phyloP scores from a whole-genome alignment of 1,139 yeast species.

The Candida gigantensis region DNA sequence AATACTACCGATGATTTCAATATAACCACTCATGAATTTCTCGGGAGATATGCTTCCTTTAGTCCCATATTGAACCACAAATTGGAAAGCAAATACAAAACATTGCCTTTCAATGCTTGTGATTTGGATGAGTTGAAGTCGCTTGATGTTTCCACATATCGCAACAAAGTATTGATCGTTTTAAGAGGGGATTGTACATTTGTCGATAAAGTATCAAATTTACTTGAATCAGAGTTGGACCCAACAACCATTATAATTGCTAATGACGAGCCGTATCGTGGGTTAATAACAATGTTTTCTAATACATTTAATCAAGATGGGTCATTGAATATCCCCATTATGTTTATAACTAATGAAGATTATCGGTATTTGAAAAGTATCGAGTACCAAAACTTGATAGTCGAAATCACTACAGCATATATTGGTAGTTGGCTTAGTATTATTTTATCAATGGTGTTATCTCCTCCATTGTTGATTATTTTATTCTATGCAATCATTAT shows the following conservation, averaged over 20 bases:
- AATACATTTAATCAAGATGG: slow-evolving; percentile 41
- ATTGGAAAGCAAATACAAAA: slow-evolving; percentile 24
- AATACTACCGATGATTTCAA: slow-evolving; percentile 25
- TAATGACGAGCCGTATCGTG: slow-evolving; percentile 41
- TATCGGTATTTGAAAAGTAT: slow-evolving; percentile 23
- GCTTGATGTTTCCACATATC: slow-evolving; percentile 10
- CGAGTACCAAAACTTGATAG: slow-evolving; percentile 14
- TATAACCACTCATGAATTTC: slow-evolving; percentile 23
- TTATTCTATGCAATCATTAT: slow-evolving; percentile 36
- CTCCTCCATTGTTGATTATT: slow-evolving; percentile 46
- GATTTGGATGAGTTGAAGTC: slow-evolving; percentile 13
- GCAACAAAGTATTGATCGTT: slow-evolving; percentile 32
- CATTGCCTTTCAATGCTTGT: slow-evolving; percentile 37
- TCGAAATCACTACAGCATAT: slow-evolving; percentile 34
- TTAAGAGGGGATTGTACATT: slow-evolving; percentile 47
- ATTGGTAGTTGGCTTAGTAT: slow-evolving; percentile 45
- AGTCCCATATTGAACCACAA: slow-evolving; percentile 34
- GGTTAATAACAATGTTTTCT: slow-evolving; percentile 48
- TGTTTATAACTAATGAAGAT: slow-evolving; percentile 44
- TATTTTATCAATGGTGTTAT: slow-evolving; percentile 41
- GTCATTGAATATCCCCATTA: slow-evolving; percentile 32
- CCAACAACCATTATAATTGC: slow-evolving; percentile 42
- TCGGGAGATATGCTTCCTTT: slow-evolving; percentile 47
- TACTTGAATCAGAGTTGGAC: slow-evolving; percentile 28
- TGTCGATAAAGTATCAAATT: slow-evolving; percentile 37